Conservation (phyloP, 2,329 filamentous ascomycete genomes). For the Penicillium thymicola region DNA sequence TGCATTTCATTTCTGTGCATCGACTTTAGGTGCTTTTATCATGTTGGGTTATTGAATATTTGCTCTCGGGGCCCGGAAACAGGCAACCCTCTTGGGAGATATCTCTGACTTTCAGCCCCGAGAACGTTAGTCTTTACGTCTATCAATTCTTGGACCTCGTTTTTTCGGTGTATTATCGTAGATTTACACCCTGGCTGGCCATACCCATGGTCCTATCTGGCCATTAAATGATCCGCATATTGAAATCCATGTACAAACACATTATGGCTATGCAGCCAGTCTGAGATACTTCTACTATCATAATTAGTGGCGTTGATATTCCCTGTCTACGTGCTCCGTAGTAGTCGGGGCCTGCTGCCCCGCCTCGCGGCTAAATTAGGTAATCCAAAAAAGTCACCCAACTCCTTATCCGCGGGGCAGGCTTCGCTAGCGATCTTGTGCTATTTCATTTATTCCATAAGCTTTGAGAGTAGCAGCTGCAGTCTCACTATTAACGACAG, state of each 20-base stretch:
- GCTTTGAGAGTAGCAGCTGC: slow-evolving; percentile 1
- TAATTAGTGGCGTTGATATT: not conserved
- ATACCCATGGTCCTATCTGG: not conserved
- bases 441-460: not conserved
- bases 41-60: slow-evolving; percentile 9
- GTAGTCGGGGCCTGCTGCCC: not conserved
- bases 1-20: slow-evolving; percentile 19
- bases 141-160: not conserved
- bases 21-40: slow-evolving; percentile 14
- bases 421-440: not conserved
- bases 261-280: not conserved
- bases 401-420: not conserved
- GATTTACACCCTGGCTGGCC: not conserved
- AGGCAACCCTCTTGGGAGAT: not conserved
- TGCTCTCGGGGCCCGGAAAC: not conserved
- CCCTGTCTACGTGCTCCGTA: not conserved
- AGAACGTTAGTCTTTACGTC: not conserved
- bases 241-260: not conserved
- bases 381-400: slow-evolving; percentile 1
- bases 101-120: not conserved
- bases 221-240: not conserved
- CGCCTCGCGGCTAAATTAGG: slow-evolving; percentile 7
- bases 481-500: not conserved
- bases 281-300: not conserved
- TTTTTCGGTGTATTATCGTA: not conserved